Conservation (phyloP, 768 basidiomycete genomes). For the Pleurotus salmoneostramineus region DNA sequence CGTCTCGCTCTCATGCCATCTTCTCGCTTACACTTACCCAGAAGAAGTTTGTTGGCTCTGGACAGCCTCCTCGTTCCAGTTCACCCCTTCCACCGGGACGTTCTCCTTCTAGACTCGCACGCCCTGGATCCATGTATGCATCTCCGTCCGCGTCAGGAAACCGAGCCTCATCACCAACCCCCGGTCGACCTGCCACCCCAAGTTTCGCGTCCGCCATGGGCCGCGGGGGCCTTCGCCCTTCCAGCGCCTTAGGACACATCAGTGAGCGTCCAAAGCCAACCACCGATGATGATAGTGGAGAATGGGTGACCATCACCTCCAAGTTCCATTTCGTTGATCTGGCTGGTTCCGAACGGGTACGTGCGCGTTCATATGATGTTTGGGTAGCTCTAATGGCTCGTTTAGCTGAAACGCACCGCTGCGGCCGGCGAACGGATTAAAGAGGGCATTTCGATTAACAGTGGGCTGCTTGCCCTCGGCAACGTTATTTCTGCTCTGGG, state of each 20-base stretch:
- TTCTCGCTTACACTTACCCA: slow-evolving; percentile 95
- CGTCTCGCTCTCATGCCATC: slow-evolving; percentile 97
- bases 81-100: slow-evolving; percentile 74
- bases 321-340: slow-evolving; percentile 99
- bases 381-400: slow-evolving; percentile 14
- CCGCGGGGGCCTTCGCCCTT: slow-evolving; percentile 66
- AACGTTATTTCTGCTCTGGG: slow-evolving; percentile 98
- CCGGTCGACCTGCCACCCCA: slow-evolving; percentile 72
- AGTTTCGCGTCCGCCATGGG: slow-evolving; percentile 76
- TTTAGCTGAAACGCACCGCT: slow-evolving; percentile 89
- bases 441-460: slow-evolving; percentile 99
- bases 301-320: slow-evolving; percentile 87
- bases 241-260: slow-evolving; percentile 76
- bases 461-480: slow-evolving; percentile 91
- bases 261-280: slow-evolving; percentile 36
- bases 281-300: slow-evolving; percentile 63
- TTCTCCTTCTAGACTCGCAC: slow-evolving; percentile 72
- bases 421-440: slow-evolving; percentile 96
- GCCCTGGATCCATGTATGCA: slow-evolving; percentile 76
- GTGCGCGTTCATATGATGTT: slow-evolving; percentile 21
- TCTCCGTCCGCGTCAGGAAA: slow-evolving; percentile 18
- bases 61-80: slow-evolving; percentile 66
- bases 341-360: slow-evolving; percentile 91
- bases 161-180: slow-evolving; percentile 71
- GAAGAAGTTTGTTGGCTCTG: slow-evolving; percentile 76